Evolutionary conservation across 495 filamentous ascomycete genomes (phyloP).

Genomic region (Aspergillus coremiiformis): DNA sequence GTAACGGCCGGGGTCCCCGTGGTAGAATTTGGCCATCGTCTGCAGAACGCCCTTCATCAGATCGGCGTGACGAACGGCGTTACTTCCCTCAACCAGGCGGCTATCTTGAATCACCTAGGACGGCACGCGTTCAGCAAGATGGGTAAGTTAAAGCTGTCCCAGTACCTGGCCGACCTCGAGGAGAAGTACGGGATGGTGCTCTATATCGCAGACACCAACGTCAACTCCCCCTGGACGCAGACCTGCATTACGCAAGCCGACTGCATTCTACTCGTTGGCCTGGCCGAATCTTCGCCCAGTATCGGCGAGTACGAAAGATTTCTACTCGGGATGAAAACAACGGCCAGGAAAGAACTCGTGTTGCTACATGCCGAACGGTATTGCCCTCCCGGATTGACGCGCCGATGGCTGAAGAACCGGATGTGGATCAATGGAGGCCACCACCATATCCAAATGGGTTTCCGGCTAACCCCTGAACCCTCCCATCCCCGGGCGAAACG

Average conservation of each 20-base stretch:
- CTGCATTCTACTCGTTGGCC: slow-evolving; percentile 83
- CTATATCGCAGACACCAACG: slow-evolving; percentile 95
- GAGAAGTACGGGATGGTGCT: slow-evolving; percentile 94
- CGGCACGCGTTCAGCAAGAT: slow-evolving; percentile 94
- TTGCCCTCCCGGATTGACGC: slow-evolving; percentile 71
- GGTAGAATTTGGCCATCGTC: slow-evolving; percentile 85
- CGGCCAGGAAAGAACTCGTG: slow-evolving; percentile 87
- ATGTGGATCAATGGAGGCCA: slow-evolving; percentile 99
- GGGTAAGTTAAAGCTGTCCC: slow-evolving; percentile 92
- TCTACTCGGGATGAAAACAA: slow-evolving; percentile 93
- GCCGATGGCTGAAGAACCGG: slow-evolving; percentile 85
- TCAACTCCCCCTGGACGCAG: slow-evolving; percentile 96
- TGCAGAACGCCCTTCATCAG: slow-evolving; percentile 79
- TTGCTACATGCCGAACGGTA: slow-evolving; percentile 90
- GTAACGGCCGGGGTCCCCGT: slow-evolving; percentile 89
- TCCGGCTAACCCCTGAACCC: slow-evolving; percentile 67
- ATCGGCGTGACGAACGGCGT: slow-evolving; percentile 84
- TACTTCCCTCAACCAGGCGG: slow-evolving; percentile 85
- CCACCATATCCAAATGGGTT: slow-evolving; percentile 95
- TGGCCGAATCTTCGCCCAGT: slow-evolving; percentile 80
- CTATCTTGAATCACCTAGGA: slow-evolving; percentile 88
- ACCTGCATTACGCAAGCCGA: slow-evolving; percentile 96
- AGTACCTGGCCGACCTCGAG: slow-evolving; percentile 93
- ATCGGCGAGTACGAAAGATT: slow-evolving; percentile 97
- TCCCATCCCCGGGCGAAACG: slow-evolving; percentile 69